Evolutionary conservation across 2,329 filamentous ascomycete genomes (phyloP), one percentile per base, ranked within the genome.

Genomic region (Gyromitra esculenta): DNA sequence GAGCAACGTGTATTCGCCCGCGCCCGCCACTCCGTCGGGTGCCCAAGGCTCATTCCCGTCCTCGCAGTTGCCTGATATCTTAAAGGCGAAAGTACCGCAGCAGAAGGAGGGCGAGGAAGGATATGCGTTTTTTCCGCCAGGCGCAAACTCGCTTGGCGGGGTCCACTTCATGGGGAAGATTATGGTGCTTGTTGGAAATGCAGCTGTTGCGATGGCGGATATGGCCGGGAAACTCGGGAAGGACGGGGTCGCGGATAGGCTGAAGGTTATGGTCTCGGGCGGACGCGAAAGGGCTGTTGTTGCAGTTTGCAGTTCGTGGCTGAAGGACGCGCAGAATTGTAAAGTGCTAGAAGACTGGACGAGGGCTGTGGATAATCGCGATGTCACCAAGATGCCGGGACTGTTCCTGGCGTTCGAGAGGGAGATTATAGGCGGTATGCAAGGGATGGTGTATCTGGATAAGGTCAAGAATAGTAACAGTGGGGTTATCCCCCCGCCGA

Each of bases 281-380:
- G 90, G 94, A 5, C 89, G 96, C 67, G 96, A 99, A 82, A 89
- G 96, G 78, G 95, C 91, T 78, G 91, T 96, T 1, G 90, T 91
- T 39, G 94, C 94, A 1, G 88, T 97, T 21, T 97, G 93, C 82
- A 91, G 91, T 13, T 92, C 94, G 0, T 99, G 96, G 96, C 95
- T 93, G 81, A 91, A 90, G 68, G 96, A 99, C 83, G 93, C 95
- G 1, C 93, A 97, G 83, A 92, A 94, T 80, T 94, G 95, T 85
- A 97, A 95, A 83, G 89, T 91, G 79, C 88, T 99, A 1, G 96
- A 99, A 83, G 93, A 97, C 82, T 99, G 96, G 96, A 92, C 92
- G 74, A 89, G 94, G 35, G 91, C 93, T 31, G 86, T 90, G 0
- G 94, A 97, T 75, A 88, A 91, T 70, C 91, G 91, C 72, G 94